phyloP scores from a whole-genome alignment of 805 yeast genomes.

The Komagataella mondaviorum region DNA sequence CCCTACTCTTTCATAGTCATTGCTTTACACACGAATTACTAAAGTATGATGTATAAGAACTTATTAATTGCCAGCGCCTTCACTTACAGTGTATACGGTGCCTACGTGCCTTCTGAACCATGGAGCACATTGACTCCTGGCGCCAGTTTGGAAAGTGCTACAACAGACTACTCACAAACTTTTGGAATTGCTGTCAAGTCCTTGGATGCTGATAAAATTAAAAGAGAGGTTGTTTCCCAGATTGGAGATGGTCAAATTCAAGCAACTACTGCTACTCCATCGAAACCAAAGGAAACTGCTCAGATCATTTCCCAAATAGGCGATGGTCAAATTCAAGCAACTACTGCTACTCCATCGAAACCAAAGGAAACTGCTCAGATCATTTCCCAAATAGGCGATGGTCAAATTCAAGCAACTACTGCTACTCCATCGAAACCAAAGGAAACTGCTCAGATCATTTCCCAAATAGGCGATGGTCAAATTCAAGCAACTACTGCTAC shows the following conservation, averaged over 20 bases:
- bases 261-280: conserved; percentile 26
- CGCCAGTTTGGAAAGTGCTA: conserved; percentile 36
- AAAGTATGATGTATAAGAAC: not conserved
- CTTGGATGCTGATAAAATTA: conserved; percentile 21
- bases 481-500: conserved; percentile 30
- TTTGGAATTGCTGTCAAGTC: conserved; percentile 64
- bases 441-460: conserved; percentile 21
- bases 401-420: conserved; percentile 37
- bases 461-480: conserved; percentile 43
- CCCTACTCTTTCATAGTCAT: not conserved
- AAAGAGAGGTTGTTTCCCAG: conserved; percentile 29
- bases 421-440: conserved; percentile 18
- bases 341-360: conserved; percentile 21
- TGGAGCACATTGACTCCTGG: conserved; percentile 65
- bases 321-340: conserved; percentile 50
- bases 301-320: conserved; percentile 40
- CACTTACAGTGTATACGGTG: conserved; percentile 38
- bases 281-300: conserved; percentile 17
- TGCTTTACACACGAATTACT: not conserved
- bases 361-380: conserved; percentile 21
- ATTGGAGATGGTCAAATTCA: conserved; percentile 54
- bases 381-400: conserved; percentile 35
- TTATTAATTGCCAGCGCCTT: conserved; percentile 21
- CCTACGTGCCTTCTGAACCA: conserved; percentile 51
- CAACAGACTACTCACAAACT: conserved; percentile 37